Percentiles rank a stretch among this genome's conserved stretches.
Conservation (phyloP, 192 early-diverging fungal genomes). For the Dimargaris cristalligena region DNA sequence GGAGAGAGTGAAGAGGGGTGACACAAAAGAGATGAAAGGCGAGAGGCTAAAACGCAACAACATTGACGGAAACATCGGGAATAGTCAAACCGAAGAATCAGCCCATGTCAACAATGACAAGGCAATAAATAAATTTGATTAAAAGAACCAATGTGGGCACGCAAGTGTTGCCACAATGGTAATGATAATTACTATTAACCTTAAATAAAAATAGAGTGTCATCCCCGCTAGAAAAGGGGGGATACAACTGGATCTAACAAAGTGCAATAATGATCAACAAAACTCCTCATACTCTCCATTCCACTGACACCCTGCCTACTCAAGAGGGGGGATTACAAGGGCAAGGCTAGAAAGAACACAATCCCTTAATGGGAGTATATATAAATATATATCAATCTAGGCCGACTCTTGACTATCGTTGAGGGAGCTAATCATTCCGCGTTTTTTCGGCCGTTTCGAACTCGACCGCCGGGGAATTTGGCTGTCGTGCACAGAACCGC, state of each 20-base stretch:
- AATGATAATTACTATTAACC: no score
- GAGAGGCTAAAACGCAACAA: neutral
- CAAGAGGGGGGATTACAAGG: neutral
- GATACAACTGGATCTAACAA: no score
- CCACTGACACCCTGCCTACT: neutral
- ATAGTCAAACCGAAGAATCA: neutral
- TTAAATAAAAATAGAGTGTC: no score
- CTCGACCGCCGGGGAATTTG: neutral
- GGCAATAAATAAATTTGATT: neutral
- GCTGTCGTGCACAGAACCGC: slow-evolving; percentile 1
- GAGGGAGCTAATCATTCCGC: no score
- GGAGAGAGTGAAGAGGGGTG: neutral
- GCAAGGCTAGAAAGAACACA: neutral
- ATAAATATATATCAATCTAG: neutral
- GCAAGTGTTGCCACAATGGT: no score
- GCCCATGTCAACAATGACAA: neutral
- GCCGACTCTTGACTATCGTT: no score
- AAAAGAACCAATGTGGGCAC: neutral
- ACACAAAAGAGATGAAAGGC: neutral
- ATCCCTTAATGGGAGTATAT: neutral
- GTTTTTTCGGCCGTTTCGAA: neutral
- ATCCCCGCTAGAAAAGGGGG: no score
- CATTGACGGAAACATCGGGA: neutral
- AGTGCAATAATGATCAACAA: neutral
- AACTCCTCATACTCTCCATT: neutral